These are phyloP conservation scores for Tolypocladium guangdongense DNA, from an alignment of 2,329 filamentous ascomycete species.

Conservation along the genomic window DNA sequence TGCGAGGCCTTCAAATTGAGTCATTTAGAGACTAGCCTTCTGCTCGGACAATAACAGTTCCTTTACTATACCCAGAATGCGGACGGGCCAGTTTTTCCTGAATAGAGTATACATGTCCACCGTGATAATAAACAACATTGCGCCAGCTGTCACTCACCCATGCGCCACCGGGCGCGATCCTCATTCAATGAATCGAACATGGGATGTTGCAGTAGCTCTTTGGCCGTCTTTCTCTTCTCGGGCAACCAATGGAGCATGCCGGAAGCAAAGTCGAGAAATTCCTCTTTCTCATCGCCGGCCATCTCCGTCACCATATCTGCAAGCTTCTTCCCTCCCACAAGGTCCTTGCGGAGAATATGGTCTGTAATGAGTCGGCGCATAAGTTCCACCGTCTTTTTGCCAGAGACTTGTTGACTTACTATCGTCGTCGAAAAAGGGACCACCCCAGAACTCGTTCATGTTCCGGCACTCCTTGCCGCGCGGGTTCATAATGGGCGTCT, in stretches of 20 bases:
- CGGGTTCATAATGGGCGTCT: not conserved
- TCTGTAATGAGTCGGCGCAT: not conserved
- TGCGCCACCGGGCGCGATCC: no score
- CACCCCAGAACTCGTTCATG: constrained; percentile 12
- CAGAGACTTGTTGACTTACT: not conserved
- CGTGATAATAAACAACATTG: no score
- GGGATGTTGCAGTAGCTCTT: no score
- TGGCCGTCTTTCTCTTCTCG: no score
- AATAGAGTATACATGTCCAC: no score
- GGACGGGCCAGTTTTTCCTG: no score
- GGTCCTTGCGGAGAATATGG: constrained; percentile 5
- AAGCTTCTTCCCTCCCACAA: constrained; percentile 4
- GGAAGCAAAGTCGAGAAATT: constrained; percentile 11
- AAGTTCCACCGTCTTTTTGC: not conserved
- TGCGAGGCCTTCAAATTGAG: no score
- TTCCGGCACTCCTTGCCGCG: constrained; percentile 4
- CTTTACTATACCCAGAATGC: no score
- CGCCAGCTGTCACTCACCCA: no score
- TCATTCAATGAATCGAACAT: no score
- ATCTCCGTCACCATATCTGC: constrained; percentile 10
- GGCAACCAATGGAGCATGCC: constrained; percentile 15
- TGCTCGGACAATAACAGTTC: no score
- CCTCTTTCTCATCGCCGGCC: constrained; percentile 8
- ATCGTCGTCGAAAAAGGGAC: constrained; percentile 9
- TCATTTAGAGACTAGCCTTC: no score